Conservation (phyloP, 441 rosid species). For the Populus hybrid region DNA sequence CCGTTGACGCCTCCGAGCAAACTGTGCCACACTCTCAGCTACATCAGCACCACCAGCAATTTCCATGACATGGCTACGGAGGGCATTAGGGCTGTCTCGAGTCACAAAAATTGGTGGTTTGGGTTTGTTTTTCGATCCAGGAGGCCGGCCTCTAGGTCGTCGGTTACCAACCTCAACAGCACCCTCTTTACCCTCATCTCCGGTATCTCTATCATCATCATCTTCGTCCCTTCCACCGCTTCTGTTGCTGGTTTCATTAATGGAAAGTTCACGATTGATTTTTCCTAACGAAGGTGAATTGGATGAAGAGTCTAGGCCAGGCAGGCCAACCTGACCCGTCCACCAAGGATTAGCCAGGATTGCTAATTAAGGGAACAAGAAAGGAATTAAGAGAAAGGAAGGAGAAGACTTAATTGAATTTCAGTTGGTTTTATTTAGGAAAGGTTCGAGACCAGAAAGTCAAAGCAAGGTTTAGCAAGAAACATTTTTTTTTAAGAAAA, state of each 20-base stretch:
- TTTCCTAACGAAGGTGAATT: slow-evolving; percentile 40
- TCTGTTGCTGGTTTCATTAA: slow-evolving; percentile 22
- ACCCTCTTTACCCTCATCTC: slow-evolving; percentile 70
- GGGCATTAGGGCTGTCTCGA: slow-evolving; percentile 81
- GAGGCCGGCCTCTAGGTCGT: slow-evolving; percentile 81
- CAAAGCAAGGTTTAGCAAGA: slow-evolving; percentile 13
- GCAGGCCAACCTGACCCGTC: slow-evolving; percentile 63
- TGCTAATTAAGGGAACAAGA: slow-evolving; percentile 12
- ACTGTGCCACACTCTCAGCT: slow-evolving; percentile 68
- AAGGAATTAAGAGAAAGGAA: not conserved
- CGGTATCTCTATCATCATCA: slow-evolving; percentile 45
- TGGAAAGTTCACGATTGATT: slow-evolving; percentile 32
- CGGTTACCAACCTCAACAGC: slow-evolving; percentile 69
- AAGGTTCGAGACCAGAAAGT: slow-evolving; percentile 31
- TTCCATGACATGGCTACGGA: slow-evolving; percentile 89
- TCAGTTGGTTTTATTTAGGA: not conserved
- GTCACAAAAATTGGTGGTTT: slow-evolving; percentile 82
- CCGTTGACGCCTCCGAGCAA: slow-evolving; percentile 68
- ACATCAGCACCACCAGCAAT: slow-evolving; percentile 68
- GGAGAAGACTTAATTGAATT: not conserved
- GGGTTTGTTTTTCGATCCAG: slow-evolving; percentile 87
- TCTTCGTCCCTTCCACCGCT: slow-evolving; percentile 28
- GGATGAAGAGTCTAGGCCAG: slow-evolving; percentile 53
- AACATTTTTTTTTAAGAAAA: not conserved
- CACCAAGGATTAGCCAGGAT: slow-evolving; percentile 90